Evolutionary conservation across 331 rosid genomes (phyloP), one percentile per base, ranked within the genome.

Genomic region (Arachis monticola): DNA sequence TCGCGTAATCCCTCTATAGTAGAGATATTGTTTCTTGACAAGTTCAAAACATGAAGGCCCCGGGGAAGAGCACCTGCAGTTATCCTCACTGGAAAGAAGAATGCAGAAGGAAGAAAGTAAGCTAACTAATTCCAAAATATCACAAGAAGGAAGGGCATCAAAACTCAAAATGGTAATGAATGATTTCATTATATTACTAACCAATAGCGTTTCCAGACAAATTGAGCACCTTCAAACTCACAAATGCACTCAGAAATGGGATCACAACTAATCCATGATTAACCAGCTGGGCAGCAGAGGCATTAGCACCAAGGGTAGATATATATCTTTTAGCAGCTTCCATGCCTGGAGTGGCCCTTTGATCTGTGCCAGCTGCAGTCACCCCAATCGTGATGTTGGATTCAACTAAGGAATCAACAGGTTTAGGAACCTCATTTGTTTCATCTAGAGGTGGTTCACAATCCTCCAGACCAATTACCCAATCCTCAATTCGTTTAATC

Each of bases 51-150:
- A 65, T 95, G 99, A 42, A 95, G 93, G 70, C 99, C 97, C 30
- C 97, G 91, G 55, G 99, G 99, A 86, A 95, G 97, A 55, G 93
- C 71, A 51, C 99, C 97, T 0, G 96, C 88, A 10, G 96, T 90
- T 77, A 95, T 85, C 87, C 85, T 95, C 51, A 70, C 99, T 95
- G 90, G 64, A 90, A 80, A 83, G 46, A 13, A 60, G 70, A 40
- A 69, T 8, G 31, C 78, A 75, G 64, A 75, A 41, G 57, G 41
- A 41, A 79, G 8, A 56, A 52, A 48, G 53, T 67, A 64, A 63
- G 67, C 13, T 13, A 13, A 44, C 41, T 35, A 13, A 55, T 73
- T 52, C 17, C 35, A 38, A 73, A 62, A 59, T 74, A 38, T 69
- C 55, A 58, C 11, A 72, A 48, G 51, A 57, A 46, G 13, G 31